These are phyloP conservation scores for Aspergillus piperis DNA, from an alignment of 2,329 filamentous ascomycete genomes.

Conservation along the genomic window DNA sequence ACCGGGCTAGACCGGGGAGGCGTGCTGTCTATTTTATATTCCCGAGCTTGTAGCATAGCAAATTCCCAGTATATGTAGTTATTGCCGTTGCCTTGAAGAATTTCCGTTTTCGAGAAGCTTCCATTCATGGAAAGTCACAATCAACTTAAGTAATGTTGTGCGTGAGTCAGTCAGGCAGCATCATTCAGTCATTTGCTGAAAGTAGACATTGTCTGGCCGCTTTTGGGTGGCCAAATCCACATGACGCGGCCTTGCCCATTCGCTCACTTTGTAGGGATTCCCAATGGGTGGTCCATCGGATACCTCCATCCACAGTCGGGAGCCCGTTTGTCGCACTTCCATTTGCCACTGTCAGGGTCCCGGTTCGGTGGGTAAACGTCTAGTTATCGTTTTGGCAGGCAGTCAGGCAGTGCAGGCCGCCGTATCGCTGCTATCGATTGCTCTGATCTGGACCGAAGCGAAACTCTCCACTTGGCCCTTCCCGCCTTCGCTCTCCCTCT, in stretches of 20 bases:
- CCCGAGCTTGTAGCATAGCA: slow-evolving; percentile 35
- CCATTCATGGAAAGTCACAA: background rate
- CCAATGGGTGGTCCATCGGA: background rate
- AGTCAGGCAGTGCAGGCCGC: background rate
- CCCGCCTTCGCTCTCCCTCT: slow-evolving; percentile 21
- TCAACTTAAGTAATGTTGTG: background rate
- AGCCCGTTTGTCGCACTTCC: background rate
- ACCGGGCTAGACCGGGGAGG: background rate
- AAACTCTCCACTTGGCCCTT: slow-evolving; percentile 24
- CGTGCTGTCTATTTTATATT: slow-evolving; percentile 20
- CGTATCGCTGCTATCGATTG: background rate
- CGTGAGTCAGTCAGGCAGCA: background rate
- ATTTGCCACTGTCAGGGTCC: background rate
- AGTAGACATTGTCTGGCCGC: slow-evolving; percentile 10
- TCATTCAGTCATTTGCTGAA: slow-evolving; percentile 13
- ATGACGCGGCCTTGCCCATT: slow-evolving; percentile 17
- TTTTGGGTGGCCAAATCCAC: slow-evolving; percentile 20
- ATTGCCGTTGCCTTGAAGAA: slow-evolving; percentile 20
- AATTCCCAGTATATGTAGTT: slow-evolving; percentile 39
- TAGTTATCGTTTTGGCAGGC: background rate
- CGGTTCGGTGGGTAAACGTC: background rate
- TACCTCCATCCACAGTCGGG: background rate
- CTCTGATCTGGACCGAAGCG: slow-evolving; percentile 15
- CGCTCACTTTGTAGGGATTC: background rate
- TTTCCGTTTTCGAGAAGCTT: slow-evolving; percentile 2